A percentile compares a stretch with the other conserved stretches of the same genome.
Conservation (phyloP, 2,329 filamentous ascomycete species). For the Fusarium veterinarium region DNA sequence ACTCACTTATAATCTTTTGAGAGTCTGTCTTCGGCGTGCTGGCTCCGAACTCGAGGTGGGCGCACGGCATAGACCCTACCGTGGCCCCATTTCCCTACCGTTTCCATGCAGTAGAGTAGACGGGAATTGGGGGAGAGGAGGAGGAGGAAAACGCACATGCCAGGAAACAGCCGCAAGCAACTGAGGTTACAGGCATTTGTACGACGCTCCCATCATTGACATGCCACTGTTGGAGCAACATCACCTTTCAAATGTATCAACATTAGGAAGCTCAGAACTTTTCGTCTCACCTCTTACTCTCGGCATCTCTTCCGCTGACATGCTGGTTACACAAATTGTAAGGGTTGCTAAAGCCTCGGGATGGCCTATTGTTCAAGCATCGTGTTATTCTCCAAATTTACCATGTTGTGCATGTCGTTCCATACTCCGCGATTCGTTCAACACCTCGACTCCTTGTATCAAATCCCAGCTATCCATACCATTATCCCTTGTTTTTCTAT, state of each 20-base stretch:
- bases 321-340: not conserved
- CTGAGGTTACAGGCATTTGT: constrained; percentile 41
- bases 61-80: constrained; percentile 38
- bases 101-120: constrained; percentile 3
- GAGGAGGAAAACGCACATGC: constrained; percentile 40
- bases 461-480: not conserved
- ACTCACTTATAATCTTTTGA: not conserved
- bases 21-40: constrained; percentile 34
- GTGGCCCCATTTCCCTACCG: constrained; percentile 39
- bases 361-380: constrained; percentile 2
- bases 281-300: constrained; percentile 12
- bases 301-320: constrained; percentile 29
- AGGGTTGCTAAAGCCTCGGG: not conserved
- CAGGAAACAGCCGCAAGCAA: constrained; percentile 43
- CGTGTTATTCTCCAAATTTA: not conserved
- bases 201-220: constrained; percentile 39
- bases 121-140: constrained; percentile 1
- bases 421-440: constrained; percentile 8
- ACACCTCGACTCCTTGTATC: not conserved
- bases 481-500: not conserved
- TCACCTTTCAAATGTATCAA: constrained; percentile 7
- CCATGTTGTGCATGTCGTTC: not conserved
- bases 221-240: constrained; percentile 36
- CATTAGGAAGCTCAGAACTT: constrained; percentile 21
- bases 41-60: constrained; percentile 36